Base-by-base conservation (phyloP, 2,329 filamentous ascomycete genomes). In the Trichoderma asperellum region DNA sequence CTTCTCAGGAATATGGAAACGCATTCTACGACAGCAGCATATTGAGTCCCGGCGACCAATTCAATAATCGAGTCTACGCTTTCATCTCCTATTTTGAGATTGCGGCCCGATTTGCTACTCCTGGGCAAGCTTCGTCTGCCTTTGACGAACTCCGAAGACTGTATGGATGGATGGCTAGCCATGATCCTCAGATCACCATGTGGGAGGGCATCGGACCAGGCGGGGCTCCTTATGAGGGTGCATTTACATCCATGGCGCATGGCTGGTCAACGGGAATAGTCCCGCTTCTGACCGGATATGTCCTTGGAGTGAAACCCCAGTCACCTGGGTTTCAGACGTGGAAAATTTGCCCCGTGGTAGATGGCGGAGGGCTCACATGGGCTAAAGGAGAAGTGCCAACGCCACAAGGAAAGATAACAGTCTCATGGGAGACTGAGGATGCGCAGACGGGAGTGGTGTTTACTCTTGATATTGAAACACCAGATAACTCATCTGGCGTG, bases 21-120 rank as follows among this genome's bases (percentile, higher is more conserved):
- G 78, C 85, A 1, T 86, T 86, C 73, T 86, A 84, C 73, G 84
- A 86, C 73, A 83, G 80, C 47, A 81, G 78, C 55, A 73, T 77
- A 4, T 74, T 85, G 0, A 63, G 60, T 12, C 70, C 70, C 1
- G 74, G 72, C 0, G 71, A 70, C 0, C 80, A 78, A 0, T 85
- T 81, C 72, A 79, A 79, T 2, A 74, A 82, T 61, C 79, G 83
- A 14, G 84, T 86, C 4, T 86, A 86, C 67, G 79, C 85, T 2
- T 86, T 86, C 71, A 81, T 83, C 21, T 86, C 84, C 2, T 86
- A 84, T 73, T 86, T 86, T 71, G 85, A 86, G 75, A 77, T 84
- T 21, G 78, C 81, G n/a, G 84, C 84, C 14, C 81, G 84, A 11
- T 85, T 86, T 72, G 73, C 76, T 27, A 75, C 63, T 11, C 37